A percentile compares a stretch with the other conserved stretches of the same genome.
These are phyloP conservation scores for Terana coerulea DNA, from an alignment of 768 basidiomycete genomes.

Conservation along the genomic window DNA sequence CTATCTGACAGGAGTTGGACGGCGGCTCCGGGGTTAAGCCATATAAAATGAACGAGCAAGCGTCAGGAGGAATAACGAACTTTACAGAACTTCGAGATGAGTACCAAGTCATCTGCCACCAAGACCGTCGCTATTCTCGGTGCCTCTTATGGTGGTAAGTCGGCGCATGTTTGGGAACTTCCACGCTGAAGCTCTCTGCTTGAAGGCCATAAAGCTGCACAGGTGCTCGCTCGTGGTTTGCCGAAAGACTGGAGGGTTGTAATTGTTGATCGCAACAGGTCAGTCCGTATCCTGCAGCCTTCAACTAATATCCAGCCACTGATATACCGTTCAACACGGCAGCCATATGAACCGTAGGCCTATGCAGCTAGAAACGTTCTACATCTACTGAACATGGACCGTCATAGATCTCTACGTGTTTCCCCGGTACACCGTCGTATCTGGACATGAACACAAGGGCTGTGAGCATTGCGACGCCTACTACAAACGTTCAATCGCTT, in stretches of 20 bases:
- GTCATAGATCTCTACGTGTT: constrained; percentile 43
- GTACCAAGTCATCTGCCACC: neutral
- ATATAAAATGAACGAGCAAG: too few relatives aligned
- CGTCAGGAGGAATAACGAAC: too few relatives aligned
- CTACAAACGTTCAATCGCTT: too few relatives aligned
- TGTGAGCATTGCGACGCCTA: constrained; percentile 20
- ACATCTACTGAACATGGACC: neutral
- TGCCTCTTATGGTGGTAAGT: constrained; percentile 50
- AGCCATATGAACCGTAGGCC: constrained; percentile 7
- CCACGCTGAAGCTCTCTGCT: neutral
- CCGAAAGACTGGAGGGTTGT: constrained; percentile 53
- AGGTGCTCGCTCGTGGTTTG: constrained; percentile 42
- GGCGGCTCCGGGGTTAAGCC: too few relatives aligned
- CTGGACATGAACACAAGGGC: constrained; percentile 62
- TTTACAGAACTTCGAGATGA: too few relatives aligned
- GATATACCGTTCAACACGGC: neutral
- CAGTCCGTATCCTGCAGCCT: constrained; percentile 26
- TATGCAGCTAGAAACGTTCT: neutral
- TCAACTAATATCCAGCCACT: too few relatives aligned
- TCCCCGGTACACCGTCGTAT: constrained; percentile 51
- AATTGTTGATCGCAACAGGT: constrained; percentile 60
- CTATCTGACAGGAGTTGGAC: too few relatives aligned
- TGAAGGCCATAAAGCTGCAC: constrained; percentile 45
- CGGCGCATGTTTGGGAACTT: neutral
- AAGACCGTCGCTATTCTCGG: constrained; percentile 52